Evolutionary conservation across 305 asterid species (phyloP).

Genomic region (Solanum aculeatissimum): DNA sequence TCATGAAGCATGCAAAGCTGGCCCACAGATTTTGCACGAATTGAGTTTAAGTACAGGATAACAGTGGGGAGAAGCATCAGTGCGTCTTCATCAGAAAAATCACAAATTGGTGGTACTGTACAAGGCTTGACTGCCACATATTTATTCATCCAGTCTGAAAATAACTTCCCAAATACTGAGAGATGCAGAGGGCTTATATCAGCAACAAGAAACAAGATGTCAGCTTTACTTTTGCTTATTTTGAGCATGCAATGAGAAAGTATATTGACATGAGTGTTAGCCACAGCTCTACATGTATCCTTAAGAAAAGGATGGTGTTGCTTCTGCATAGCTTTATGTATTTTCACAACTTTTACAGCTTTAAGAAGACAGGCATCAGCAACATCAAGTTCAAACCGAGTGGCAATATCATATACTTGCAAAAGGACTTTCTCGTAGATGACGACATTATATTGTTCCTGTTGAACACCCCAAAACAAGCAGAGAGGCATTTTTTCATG

Average conservation of each 20-base stretch:
- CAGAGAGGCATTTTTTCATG: constrained; percentile 8
- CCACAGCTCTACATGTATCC: constrained; percentile 52
- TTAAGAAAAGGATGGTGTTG: constrained; percentile 29
- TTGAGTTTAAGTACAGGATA: constrained; percentile 36
- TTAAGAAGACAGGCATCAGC: constrained; percentile 67
- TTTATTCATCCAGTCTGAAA: constrained; percentile 35
- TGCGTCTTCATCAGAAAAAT: constrained; percentile 44
- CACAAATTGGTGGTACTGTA: constrained; percentile 18
- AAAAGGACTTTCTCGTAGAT: constrained; percentile 40
- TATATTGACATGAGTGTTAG: constrained; percentile 40
- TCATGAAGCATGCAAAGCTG: constrained; percentile 26
- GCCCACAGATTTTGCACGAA: constrained; percentile 33
- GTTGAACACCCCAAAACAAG: constrained; percentile 23
- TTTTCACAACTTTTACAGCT: constrained; percentile 51
- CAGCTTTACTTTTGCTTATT: constrained; percentile 45
- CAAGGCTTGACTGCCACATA: constrained; percentile 16
- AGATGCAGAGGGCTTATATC: constrained; percentile 58
- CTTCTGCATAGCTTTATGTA: constrained; percentile 26
- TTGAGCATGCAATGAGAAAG: constrained; percentile 49
- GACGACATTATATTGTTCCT: constrained; percentile 25
- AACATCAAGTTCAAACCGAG: constrained; percentile 38
- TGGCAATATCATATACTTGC: constrained; percentile 39
- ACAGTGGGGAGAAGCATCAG: constrained; percentile 68
- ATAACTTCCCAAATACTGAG: constrained; percentile 48
- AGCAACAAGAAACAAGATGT: constrained; percentile 45